A percentile compares a stretch with the other conserved stretches of the same genome.
Evolutionary conservation across 2,329 filamentous ascomycete species (phyloP).

Genomic region (Arachnopeziza araneosa): DNA sequence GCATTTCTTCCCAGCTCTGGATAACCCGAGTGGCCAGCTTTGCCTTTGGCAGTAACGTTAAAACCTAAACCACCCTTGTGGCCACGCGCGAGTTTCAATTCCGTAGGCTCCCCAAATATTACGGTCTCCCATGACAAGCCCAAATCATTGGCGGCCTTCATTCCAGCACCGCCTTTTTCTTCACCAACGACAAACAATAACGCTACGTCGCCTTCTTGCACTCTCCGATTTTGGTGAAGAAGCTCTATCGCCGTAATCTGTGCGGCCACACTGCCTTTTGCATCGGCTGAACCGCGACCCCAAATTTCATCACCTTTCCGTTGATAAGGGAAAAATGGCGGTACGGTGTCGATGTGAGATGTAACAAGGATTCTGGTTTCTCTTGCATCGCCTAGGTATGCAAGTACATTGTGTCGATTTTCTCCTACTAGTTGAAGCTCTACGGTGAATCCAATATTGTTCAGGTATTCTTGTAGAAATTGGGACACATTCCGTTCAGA

Average conservation of each 20-base stretch:
- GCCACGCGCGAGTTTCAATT: constrained; percentile 78
- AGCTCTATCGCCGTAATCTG: constrained; percentile 64
- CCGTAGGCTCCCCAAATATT: constrained; percentile 91
- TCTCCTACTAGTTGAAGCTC: constrained; percentile 46
- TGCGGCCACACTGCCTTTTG: constrained; percentile 64
- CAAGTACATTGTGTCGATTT: constrained; percentile 52
- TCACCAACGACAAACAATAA: constrained; percentile 75
- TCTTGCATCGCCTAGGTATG: constrained; percentile 45
- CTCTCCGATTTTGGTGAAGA: constrained; percentile 39
- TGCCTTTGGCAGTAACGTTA: constrained; percentile 62
- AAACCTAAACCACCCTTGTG: constrained; percentile 82
- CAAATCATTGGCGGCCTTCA: constrained; percentile 53
- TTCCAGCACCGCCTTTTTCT: constrained; percentile 75
- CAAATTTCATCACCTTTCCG: constrained; percentile 47
- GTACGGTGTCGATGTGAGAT: constrained; percentile 61
- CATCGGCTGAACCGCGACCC: constrained; percentile 70
- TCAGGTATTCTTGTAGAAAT: constrained; percentile 53
- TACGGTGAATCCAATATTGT: constrained; percentile 53
- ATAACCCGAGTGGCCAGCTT: constrained; percentile 85
- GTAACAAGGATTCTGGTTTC: constrained; percentile 49
- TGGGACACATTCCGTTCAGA: constrained; percentile 54
- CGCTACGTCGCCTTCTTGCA: constrained; percentile 47
- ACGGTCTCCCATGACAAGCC: constrained; percentile 56
- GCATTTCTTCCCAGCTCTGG: constrained; percentile 85
- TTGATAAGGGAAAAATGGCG: constrained; percentile 42